These are phyloP conservation scores for Saccharomyces cerevisiae DNA, from an alignment of 805 yeast species.

Conservation along the genomic window DNA sequence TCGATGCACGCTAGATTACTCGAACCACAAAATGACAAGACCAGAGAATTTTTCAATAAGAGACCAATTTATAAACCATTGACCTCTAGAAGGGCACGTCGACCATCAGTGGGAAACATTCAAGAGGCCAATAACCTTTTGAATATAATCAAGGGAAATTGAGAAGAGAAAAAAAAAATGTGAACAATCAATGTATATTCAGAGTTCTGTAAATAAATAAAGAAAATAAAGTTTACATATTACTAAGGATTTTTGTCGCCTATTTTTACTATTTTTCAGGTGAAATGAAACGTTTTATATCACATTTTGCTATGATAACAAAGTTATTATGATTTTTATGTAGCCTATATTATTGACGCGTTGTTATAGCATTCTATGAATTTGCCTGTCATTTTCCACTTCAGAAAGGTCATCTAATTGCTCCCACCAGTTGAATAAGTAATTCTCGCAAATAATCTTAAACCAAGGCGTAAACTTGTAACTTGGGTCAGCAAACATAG, in stretches of 20 bases:
- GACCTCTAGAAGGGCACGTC: not conserved
- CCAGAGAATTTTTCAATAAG: not conserved
- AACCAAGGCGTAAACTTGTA: constrained; percentile 96
- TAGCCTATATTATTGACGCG: not conserved
- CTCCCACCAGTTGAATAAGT: constrained; percentile 92
- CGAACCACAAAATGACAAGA: not conserved
- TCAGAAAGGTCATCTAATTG: constrained; percentile 50
- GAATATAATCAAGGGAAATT: not conserved
- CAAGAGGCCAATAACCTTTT: not conserved
- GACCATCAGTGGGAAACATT: not conserved
- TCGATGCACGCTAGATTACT: not conserved
- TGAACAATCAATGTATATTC: not conserved
- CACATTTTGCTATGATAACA: not conserved
- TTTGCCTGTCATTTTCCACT: constrained; percentile 35
- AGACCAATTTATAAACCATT: not conserved
- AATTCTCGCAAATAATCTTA: constrained; percentile 85
- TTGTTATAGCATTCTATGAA: constrained; percentile 29
- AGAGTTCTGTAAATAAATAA: constrained; percentile 1
- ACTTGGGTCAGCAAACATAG: constrained; percentile 63
- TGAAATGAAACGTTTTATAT: constrained; percentile 1
- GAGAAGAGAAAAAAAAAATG: not conserved
- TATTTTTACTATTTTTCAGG: not conserved
- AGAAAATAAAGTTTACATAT: constrained; percentile 4
- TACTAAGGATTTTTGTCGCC: no score
- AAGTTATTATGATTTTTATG: not conserved